These are phyloP conservation scores for Tylopilus vinaceipallidus DNA, from an alignment of 768 basidiomycete species.

Conservation along the genomic window DNA sequence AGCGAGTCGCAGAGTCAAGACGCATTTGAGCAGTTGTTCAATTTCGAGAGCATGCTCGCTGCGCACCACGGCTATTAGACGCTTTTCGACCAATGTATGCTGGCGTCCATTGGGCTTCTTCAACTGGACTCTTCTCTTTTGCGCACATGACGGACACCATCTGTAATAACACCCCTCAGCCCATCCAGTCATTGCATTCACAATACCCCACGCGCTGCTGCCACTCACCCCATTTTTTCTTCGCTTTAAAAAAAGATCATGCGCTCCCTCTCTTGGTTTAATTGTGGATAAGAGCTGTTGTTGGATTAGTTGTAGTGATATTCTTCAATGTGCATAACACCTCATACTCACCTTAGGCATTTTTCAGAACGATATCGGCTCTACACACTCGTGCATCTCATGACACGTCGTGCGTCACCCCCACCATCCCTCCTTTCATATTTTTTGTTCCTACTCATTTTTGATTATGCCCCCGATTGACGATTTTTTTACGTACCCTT, in stretches of 20 bases:
- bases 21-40: constrained; percentile 36
- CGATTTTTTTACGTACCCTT: constrained; percentile 33
- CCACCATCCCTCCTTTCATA: constrained; percentile 7
- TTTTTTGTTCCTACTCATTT: constrained; percentile 1
- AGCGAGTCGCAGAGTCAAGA: constrained; percentile 32
- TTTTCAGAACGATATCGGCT: constrained; percentile 9
- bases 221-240: constrained; percentile 19
- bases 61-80: constrained; percentile 33
- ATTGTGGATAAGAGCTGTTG: constrained; percentile 35
- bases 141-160: constrained; percentile 27
- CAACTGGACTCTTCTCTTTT: constrained; percentile 22
- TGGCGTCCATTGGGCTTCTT: constrained; percentile 33
- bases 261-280: constrained; percentile 28
- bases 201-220: constrained; percentile 32
- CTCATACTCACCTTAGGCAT: constrained; percentile 26
- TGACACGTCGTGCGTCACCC: constrained; percentile 24
- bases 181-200: constrained; percentile 23
- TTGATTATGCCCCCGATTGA: constrained; percentile 29
- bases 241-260: constrained; percentile 12
- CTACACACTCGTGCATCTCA: constrained; percentile 1
- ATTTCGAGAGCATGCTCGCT: constrained; percentile 36
- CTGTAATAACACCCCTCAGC: constrained; percentile 30
- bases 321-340: constrained; percentile 29
- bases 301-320: constrained; percentile 38
- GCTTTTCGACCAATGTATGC: constrained; percentile 33